Evolutionary conservation across 371 early-diverging fungal genomes (phyloP).

Genomic region (Astathelohania contejeani): DNA sequence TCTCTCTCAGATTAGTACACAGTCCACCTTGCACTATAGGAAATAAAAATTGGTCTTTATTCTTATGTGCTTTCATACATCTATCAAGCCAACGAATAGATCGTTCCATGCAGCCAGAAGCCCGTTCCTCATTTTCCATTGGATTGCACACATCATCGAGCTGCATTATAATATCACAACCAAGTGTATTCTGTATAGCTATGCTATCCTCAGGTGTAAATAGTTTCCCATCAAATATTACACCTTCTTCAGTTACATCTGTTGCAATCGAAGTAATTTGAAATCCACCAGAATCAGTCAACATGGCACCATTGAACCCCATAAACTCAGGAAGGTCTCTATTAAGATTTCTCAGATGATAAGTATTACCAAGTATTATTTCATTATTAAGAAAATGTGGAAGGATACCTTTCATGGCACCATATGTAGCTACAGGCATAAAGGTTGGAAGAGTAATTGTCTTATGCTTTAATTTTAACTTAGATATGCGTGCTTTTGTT

Average conservation of each 20-base stretch:
- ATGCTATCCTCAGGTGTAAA: constrained; percentile 85
- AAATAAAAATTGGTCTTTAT: constrained; percentile 64
- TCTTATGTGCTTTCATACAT: constrained; percentile 58
- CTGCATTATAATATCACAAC: constrained; percentile 90
- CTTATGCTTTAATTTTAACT: constrained; percentile 63
- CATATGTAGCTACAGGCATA: constrained; percentile 94
- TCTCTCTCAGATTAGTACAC: constrained; percentile 58
- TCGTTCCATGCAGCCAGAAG: constrained; percentile 76
- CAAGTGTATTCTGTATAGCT: constrained; percentile 72
- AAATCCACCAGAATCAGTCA: constrained; percentile 82
- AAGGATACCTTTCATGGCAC: constrained; percentile 70
- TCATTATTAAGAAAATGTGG: constrained; percentile 65
- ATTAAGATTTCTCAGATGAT: constrained; percentile 42
- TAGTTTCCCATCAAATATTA: constrained; percentile 68
- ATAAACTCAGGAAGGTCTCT: constrained; percentile 67
- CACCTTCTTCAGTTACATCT: constrained; percentile 73
- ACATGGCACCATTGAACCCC: constrained; percentile 63
- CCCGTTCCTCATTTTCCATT: constrained; percentile 60
- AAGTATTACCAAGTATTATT: constrained; percentile 76
- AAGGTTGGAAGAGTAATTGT: constrained; percentile 72
- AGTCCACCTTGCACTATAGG: constrained; percentile 85
- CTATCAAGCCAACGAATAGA: constrained; percentile 82
- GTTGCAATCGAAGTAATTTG: constrained; percentile 79
- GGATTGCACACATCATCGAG: constrained; percentile 83
- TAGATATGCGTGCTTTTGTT: constrained; percentile 67